Conservation (phyloP, 495 filamentous ascomycete genomes). For the Margaritispora aquatica region DNA sequence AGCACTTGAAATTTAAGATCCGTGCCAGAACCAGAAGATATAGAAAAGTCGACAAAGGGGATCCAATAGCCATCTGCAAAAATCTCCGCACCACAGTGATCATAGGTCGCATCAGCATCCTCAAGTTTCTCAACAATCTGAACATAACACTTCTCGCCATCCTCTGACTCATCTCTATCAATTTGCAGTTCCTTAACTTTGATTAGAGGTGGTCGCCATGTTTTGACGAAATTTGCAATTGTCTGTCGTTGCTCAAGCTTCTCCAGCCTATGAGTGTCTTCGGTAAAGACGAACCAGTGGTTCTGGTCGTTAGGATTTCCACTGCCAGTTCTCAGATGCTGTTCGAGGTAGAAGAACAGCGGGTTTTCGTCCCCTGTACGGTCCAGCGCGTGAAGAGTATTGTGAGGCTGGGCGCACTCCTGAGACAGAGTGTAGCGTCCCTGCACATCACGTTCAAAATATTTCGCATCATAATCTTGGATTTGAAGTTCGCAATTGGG, state of each 20-base stretch:
- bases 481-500: neutral
- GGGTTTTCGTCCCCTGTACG: slow-evolving; percentile 6
- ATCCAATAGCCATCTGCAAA: too few relatives aligned
- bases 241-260: slow-evolving; percentile 42
- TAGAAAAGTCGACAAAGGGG: too few relatives aligned
- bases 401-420: slow-evolving; percentile 61
- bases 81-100: neutral
- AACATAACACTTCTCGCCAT: too few relatives aligned
- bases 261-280: slow-evolving; percentile 42
- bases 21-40: too few relatives aligned
- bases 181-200: neutral
- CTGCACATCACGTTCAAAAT: slow-evolving; percentile 37
- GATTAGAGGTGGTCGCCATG: neutral
- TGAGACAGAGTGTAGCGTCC: slow-evolving; percentile 52
- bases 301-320: slow-evolving; percentile 29
- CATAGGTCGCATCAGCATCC: neutral
- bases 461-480: slow-evolving; percentile 13
- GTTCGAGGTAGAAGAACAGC: slow-evolving; percentile 64
- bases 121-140: neutral
- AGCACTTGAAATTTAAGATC: neutral
- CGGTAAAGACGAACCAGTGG: slow-evolving; percentile 63
- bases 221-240: slow-evolving; percentile 35
- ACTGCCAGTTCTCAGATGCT: slow-evolving; percentile 30
- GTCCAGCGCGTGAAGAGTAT: slow-evolving; percentile 46
- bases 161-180: neutral